These are phyloP conservation scores for Saraca asoca DNA, from an alignment of 331 rosid species.

Conservation along the genomic window DNA sequence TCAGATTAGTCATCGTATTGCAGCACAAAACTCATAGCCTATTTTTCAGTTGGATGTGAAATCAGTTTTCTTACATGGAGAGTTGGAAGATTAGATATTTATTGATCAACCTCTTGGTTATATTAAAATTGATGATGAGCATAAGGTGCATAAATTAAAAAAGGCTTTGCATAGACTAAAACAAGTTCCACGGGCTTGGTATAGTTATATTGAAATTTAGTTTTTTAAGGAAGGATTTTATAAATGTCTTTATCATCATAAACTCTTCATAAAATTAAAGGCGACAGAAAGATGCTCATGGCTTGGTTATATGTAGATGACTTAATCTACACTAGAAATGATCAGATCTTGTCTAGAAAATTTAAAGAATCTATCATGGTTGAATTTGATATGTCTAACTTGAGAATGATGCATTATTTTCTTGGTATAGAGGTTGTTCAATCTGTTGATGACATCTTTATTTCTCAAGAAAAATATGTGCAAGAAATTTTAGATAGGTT, in stretches of 20 bases:
- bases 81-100: too few relatives aligned
- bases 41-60: too few relatives aligned
- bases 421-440: neutral
- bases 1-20: too few relatives aligned
- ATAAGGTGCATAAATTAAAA: too few relatives aligned
- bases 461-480: slow-evolving; percentile 4
- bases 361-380: neutral
- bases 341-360: neutral
- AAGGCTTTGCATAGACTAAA: too few relatives aligned
- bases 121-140: too few relatives aligned
- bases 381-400: slow-evolving; percentile 15
- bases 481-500: slow-evolving; percentile 6
- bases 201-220: too few relatives aligned
- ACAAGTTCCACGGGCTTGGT: too few relatives aligned
- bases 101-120: too few relatives aligned
- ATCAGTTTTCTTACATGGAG: too few relatives aligned
- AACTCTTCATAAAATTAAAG: neutral
- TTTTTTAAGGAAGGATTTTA: neutral
- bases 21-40: too few relatives aligned
- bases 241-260: neutral
- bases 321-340: neutral
- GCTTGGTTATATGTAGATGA: slow-evolving; percentile 21
- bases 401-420: slow-evolving; percentile 17
- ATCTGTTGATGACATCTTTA: neutral
- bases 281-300: slow-evolving; percentile 1